Evolutionary conservation across 1,139 yeast species (phyloP), one percentile per base, ranked within the genome.

Genomic region (Scheffersomyces segobiensis): DNA sequence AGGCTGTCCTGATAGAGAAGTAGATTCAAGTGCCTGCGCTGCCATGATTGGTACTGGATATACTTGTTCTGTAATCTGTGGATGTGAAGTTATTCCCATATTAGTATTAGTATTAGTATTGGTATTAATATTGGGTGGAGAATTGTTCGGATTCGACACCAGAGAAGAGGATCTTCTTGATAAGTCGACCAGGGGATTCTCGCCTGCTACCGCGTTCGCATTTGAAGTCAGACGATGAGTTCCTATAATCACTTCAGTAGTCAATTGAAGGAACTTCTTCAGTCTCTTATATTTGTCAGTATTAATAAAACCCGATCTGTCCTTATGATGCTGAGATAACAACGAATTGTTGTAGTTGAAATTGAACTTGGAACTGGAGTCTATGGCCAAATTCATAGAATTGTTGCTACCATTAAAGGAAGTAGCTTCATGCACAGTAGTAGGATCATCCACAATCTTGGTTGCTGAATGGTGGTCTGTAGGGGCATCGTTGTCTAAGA

Each of bases 211-310:
- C 12, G 53, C 5, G 14, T 46, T 46, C 52, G 46, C 39, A 22
- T 52, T 55, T 19, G 55, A 53, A 60, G 69, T 62, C 78, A 76
- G 81, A 62, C 93, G 76, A 65, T 83, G 87, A 0, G 97, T 92
- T 5, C 98, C 98, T 47, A 92, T 82, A 19, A 91, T 80, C 1
- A 91, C 83, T 71, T 91, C 97, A 1, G 91, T 84, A 56, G 93
- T 91, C 64, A 91, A 74, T 50, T 92, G 92, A 8, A 92, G 78
- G 46, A 91, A 92, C 67, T 92, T 91, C 63, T 87, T 87, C 77
- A 87, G 82, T 58, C 92, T 75, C 69, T 91, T 91, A 65, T 87
- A 79, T 65, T 83, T 83, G 73, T 91, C 97, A 2, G 96, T 93
- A 67, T 92, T 91, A 54, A 91, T 82, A 70, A 88, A 86, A 18